phyloP scores from a whole-genome alignment of 2,329 filamentous ascomycete genomes.

The Metarhizium rileyi region DNA sequence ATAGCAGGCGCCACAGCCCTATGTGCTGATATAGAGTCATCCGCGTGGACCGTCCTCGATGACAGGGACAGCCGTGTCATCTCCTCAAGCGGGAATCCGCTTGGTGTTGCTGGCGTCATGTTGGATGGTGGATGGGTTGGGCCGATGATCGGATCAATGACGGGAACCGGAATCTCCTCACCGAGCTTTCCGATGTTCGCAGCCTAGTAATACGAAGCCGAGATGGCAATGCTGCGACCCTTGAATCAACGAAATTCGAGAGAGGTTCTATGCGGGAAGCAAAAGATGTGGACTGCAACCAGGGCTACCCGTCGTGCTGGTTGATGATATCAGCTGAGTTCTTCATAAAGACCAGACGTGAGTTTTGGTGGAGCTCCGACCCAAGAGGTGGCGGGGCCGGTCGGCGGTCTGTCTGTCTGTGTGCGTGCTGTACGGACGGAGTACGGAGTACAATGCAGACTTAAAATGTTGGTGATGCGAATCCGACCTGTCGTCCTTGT shows the following conservation, averaged over 20 bases:
- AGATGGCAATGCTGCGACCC: neutral
- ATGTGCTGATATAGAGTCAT: slow-evolving; percentile 64
- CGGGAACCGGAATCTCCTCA: neutral
- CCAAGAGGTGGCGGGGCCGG: neutral
- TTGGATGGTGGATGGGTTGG: neutral
- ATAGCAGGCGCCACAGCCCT: slow-evolving; percentile 79
- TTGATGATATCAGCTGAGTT: neutral
- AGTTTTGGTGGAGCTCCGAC: neutral
- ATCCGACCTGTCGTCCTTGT: no score
- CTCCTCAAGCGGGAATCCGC: neutral
- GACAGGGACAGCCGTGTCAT: slow-evolving; percentile 38
- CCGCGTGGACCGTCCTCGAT: slow-evolving; percentile 71
- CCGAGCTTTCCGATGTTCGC: neutral
- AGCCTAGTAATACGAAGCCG: neutral
- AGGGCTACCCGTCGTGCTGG: neutral
- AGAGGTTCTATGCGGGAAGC: neutral
- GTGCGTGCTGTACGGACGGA: no score
- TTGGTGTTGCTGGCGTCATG: slow-evolving; percentile 2
- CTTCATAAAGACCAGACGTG: neutral
- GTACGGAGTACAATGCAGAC: no score
- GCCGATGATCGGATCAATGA: neutral
- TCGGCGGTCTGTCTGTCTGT: no score
- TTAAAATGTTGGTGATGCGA: no score
- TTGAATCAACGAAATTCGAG: neutral
- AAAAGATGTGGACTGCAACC: neutral